Evolutionary conservation across 805 yeast genomes (phyloP).

Genomic region (Torulaspora maleeae): DNA sequence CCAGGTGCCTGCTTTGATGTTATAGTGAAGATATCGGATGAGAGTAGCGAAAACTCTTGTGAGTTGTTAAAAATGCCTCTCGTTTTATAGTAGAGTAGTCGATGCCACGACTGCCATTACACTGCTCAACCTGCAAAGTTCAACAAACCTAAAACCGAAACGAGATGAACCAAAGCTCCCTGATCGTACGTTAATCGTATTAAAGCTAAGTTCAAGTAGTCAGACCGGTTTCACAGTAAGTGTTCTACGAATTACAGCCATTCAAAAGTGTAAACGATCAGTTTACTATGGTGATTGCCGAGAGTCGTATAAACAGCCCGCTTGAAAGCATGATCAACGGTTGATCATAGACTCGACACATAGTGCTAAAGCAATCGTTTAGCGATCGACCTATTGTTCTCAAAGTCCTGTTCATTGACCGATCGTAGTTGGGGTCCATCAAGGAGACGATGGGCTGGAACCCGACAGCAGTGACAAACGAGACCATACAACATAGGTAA

Average conservation of each 20-base stretch:
- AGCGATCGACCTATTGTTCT: no score
- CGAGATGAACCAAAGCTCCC: background rate
- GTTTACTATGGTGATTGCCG: background rate
- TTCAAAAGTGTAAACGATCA: conserved; percentile 4
- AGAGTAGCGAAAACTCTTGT: background rate
- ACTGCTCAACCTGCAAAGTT: background rate
- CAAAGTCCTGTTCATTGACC: no score
- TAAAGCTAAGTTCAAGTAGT: background rate
- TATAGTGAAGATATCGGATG: background rate
- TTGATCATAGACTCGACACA: background rate
- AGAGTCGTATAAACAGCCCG: conserved; percentile 8
- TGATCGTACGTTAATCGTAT: conserved; percentile 2
- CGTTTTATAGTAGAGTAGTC: conserved; percentile 2
- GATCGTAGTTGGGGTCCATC: background rate
- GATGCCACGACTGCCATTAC: conserved; percentile 1
- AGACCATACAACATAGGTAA: background rate
- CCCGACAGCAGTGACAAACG: background rate
- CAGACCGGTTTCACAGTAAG: background rate
- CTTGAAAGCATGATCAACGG: conserved; percentile 1
- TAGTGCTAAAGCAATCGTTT: background rate
- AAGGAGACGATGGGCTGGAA: background rate
- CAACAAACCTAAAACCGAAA: background rate
- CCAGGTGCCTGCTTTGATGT: background rate
- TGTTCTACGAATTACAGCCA: background rate
- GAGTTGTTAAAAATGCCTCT: background rate